These are phyloP conservation scores for Trametes sp. DNA, from an alignment of 1,284 basidiomycete species.

Conservation along the genomic window DNA sequence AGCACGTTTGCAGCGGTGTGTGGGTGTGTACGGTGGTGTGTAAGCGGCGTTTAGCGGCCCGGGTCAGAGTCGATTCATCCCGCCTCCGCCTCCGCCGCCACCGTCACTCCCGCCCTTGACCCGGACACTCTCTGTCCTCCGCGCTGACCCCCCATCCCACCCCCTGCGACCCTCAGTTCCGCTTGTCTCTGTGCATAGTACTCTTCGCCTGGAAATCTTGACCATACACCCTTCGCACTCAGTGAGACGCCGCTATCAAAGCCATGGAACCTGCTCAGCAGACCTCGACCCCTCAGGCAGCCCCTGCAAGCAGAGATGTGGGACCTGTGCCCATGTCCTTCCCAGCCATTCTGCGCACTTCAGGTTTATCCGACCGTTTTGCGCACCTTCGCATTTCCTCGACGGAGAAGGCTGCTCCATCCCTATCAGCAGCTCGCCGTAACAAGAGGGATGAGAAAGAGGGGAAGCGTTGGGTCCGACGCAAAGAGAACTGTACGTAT, in stretches of 20 bases:
- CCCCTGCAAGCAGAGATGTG: conserved; percentile 4
- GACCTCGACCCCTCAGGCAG: neutral
- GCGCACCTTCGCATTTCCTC: conserved; percentile 52
- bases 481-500: conserved; percentile 76
- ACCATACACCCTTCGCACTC: too few relatives aligned
- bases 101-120: too few relatives aligned
- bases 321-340: conserved; percentile 69
- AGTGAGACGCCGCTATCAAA: neutral
- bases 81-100: too few relatives aligned
- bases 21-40: too few relatives aligned
- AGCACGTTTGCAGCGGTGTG: too few relatives aligned
- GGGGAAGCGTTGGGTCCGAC: conserved; percentile 77
- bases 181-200: too few relatives aligned
- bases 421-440: conserved; percentile 43
- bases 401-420: conserved; percentile 26
- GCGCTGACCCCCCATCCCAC: too few relatives aligned
- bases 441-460: conserved; percentile 63
- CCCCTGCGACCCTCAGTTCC: too few relatives aligned
- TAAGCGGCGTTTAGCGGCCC: too few relatives aligned
- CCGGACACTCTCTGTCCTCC: too few relatives aligned
- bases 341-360: conserved; percentile 69
- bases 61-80: too few relatives aligned
- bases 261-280: conserved; percentile 7
- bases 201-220: too few relatives aligned
- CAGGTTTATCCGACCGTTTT: conserved; percentile 58